Percentiles rank a stretch among this genome's conserved stretches.
Conservation (phyloP, 2,329 filamentous ascomycete genomes). For the Emergomyces africanus region DNA sequence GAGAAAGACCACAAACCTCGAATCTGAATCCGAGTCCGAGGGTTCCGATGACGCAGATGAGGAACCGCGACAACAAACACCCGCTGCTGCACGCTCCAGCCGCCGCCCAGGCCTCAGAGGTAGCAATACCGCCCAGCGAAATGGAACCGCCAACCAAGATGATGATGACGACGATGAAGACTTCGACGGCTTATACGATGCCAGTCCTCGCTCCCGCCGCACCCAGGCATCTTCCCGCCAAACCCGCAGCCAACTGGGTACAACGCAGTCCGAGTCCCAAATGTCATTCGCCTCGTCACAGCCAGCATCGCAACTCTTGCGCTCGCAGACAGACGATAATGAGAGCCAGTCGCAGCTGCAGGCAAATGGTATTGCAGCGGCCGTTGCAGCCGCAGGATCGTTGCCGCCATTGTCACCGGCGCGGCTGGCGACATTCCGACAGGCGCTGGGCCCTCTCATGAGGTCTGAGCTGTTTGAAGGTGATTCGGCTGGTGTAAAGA, state of each 20-base stretch:
- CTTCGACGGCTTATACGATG: slow-evolving; percentile 42
- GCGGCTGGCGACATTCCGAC: slow-evolving; percentile 63
- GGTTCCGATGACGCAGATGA: slow-evolving; percentile 16
- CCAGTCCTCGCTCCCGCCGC: slow-evolving; percentile 34
- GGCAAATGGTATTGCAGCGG: slow-evolving; percentile 3
- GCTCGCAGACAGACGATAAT: slow-evolving; percentile 36
- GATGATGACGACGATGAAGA: slow-evolving; percentile 43
- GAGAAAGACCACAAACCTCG: slow-evolving; percentile 58
- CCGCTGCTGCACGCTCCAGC: slow-evolving; percentile 20
- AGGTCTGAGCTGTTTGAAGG: slow-evolving; percentile 67
- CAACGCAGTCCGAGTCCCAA: slow-evolving; percentile 36
- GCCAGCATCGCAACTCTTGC: slow-evolving; percentile 57
- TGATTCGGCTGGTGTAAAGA: slow-evolving; percentile 64
- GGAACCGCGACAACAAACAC: slow-evolving; percentile 12
- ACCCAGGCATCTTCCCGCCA: slow-evolving; percentile 17
- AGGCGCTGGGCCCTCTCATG: slow-evolving; percentile 69
- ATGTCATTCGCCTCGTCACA: slow-evolving; percentile 68
- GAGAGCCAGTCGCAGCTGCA: slow-evolving; percentile 11
- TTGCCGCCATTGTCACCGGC: slow-evolving; percentile 44
- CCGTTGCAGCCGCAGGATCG: slow-evolving; percentile 21
- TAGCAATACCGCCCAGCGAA: slow-evolving; percentile 23
- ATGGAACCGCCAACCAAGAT: slow-evolving; percentile 38
- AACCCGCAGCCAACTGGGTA: slow-evolving; percentile 26
- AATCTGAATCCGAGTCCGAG: slow-evolving; percentile 42
- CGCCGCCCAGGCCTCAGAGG: slow-evolving; percentile 16